These are phyloP conservation scores for Elongisporangium prolatum DNA, from an alignment of 352 stramenopile genomes.

Conservation along the genomic window DNA sequence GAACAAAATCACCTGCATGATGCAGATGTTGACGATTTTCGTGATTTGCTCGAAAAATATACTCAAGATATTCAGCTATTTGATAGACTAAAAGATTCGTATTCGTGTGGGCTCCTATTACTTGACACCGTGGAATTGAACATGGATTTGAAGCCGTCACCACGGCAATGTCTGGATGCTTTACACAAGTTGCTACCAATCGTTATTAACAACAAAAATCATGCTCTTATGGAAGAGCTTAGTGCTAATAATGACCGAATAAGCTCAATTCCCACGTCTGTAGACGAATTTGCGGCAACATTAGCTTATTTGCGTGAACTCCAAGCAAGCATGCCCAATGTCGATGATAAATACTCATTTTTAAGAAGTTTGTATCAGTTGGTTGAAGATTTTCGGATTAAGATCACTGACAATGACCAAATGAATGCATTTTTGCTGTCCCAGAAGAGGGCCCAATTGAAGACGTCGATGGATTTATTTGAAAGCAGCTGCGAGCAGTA, in stretches of 20 bases:
- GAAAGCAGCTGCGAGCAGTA: constrained; percentile 69
- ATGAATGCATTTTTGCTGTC: constrained; percentile 73
- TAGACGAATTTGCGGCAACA: constrained; percentile 66
- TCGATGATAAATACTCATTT: constrained; percentile 54
- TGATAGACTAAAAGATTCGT: constrained; percentile 39
- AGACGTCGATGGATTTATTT: constrained; percentile 73
- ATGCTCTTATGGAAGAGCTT: constrained; percentile 47
- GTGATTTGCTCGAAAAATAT: constrained; percentile 60
- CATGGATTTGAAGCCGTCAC: constrained; percentile 55
- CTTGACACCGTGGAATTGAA: constrained; percentile 60
- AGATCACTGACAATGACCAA: constrained; percentile 61
- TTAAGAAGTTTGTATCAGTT: constrained; percentile 56
- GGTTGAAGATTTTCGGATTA: constrained; percentile 66
- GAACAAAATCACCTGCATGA: constrained; percentile 18
- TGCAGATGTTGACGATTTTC: constrained; percentile 53
- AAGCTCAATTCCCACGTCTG: constrained; percentile 58
- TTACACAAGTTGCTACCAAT: constrained; percentile 54
- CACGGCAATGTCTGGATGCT: constrained; percentile 48
- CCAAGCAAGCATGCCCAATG: constrained; percentile 31
- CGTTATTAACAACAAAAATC: constrained; percentile 57
- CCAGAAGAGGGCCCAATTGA: constrained; percentile 68
- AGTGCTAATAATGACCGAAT: constrained; percentile 59
- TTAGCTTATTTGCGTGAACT: constrained; percentile 53
- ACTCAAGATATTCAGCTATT: constrained; percentile 47
- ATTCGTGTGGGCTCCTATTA: constrained; percentile 46